These are phyloP conservation scores for Candida railenensis DNA, from an alignment of 805 yeast species.

Conservation along the genomic window DNA sequence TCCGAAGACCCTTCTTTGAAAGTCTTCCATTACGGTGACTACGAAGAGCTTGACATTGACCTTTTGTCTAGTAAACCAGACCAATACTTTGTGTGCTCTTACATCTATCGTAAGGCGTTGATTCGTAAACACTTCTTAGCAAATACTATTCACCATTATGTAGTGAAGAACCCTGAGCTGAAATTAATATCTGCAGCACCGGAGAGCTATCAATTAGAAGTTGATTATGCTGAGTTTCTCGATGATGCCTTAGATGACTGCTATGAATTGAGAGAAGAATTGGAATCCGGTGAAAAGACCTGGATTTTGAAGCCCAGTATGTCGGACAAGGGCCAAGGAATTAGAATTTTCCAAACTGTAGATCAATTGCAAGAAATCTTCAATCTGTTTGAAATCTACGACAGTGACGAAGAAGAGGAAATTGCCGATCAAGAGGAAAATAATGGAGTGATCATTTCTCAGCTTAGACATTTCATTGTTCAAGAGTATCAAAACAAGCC, in stretches of 20 bases:
- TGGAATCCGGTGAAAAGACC: conserved; percentile 57
- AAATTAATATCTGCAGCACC: conserved; percentile 64
- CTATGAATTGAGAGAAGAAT: conserved; percentile 80
- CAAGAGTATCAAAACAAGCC: conserved; percentile 79
- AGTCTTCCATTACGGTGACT: conserved; percentile 81
- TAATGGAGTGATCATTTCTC: conserved; percentile 79
- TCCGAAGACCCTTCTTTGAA: conserved; percentile 20
- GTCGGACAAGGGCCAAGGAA: conserved; percentile 98
- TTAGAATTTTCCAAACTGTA: conserved; percentile 73
- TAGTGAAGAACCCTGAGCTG: conserved; percentile 72
- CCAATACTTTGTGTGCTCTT: conserved; percentile 70
- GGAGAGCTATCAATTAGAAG: conserved; percentile 73
- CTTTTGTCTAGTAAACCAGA: conserved; percentile 40
- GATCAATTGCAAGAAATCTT: conserved; percentile 81
- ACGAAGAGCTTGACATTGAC: conserved; percentile 85
- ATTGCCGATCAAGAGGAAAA: conserved; percentile 34
- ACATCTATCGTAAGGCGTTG: conserved; percentile 84
- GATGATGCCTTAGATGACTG: conserved; percentile 93
- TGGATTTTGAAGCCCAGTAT: conserved; percentile 96
- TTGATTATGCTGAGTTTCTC: conserved; percentile 93
- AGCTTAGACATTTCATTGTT: conserved; percentile 84
- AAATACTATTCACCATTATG: conserved; percentile 74
- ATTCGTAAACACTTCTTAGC: conserved; percentile 88
- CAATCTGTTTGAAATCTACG: conserved; percentile 81
- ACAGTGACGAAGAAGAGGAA: conserved; percentile 59